Evolutionary conservation across 164 flowering plant genomes (phyloP), one percentile per base, ranked within the genome.

Genomic region (Vitis riparia): DNA sequence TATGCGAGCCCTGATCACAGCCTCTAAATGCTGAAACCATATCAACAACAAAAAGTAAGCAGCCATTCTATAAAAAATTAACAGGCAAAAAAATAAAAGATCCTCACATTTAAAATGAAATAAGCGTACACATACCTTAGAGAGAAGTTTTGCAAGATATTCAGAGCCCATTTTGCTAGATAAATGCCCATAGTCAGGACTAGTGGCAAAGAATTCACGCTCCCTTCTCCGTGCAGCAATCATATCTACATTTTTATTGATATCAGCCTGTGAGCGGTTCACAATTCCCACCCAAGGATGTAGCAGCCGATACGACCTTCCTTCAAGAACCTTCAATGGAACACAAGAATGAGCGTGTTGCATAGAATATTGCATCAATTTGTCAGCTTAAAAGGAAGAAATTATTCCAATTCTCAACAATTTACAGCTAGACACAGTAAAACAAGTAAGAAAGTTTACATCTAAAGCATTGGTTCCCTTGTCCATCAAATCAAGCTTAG

Each of bases 251-350:
- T 88, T 90, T 69, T 78, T 92, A 75, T 94, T 94, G 30, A 94
- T 94, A 73, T 93, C 98, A 77, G 92, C 90, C 84, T 93, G 98
- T 59, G 97, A 94, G 57, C 97, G 91, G 71, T 92, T 92, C 67
- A 94, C 98, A 65, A 91, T 81, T 65, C 98, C 98, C 68, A 92
- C 94, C 98, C 97, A 94, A 30, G 97, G 97, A 80, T 88, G 90
- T 76, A 83, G 90, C 68, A 94, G 87, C 66, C 83, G 83, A 79
- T 88, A 91, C 10, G 97, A 72, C 73, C 91, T 86, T 66, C 98
- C 98, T 79, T 92, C 98, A 68, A 94, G 90, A 63, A 94, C 94
- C 98, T 93, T 78, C 19, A 72, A 58, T 17, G 44, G 6, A 23
- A 9, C 23, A 61, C 37, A 51, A 47, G 51, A 53, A 3, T 10